These are phyloP conservation scores for Umbelopsis sp. DNA, from an alignment of 192 early-diverging fungal genomes.

Conservation along the genomic window DNA sequence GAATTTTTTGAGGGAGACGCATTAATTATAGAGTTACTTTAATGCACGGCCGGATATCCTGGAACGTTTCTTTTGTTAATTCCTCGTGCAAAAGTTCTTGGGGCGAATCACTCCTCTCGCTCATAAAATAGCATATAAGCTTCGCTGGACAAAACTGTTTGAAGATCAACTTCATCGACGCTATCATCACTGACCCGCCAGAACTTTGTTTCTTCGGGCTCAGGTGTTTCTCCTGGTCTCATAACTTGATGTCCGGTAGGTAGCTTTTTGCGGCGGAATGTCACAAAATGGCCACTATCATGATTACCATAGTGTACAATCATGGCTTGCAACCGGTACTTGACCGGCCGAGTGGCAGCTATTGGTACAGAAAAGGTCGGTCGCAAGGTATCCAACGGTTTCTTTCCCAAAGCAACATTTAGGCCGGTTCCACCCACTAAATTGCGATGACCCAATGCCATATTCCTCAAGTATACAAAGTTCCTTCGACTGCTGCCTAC, in stretches of 20 bases:
- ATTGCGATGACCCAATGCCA: conserved; percentile 19
- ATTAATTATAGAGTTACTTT: not conserved
- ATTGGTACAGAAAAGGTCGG: conserved; percentile 25
- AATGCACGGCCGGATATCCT: too few relatives aligned
- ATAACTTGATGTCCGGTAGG: conserved; percentile 41
- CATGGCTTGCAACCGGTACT: conserved; percentile 77
- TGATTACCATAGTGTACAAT: conserved; percentile 87
- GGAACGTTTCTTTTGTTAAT: too few relatives aligned
- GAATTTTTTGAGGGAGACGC: not conserved
- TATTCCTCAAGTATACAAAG: conserved; percentile 39
- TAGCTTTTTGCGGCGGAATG: conserved; percentile 71
- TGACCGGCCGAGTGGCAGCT: conserved; percentile 29
- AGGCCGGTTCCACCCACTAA: conserved; percentile 20
- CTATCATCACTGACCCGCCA: conserved; percentile 76
- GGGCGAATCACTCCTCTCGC: conserved; percentile 33
- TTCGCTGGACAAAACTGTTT: conserved; percentile 65
- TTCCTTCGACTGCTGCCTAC: conserved; percentile 29
- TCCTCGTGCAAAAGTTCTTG: too few relatives aligned
- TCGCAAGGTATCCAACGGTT: conserved; percentile 25
- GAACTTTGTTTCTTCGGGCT: conserved; percentile 46
- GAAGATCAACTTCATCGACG: conserved; percentile 66
- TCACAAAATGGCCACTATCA: conserved; percentile 89
- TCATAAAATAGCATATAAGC: conserved; percentile 83
- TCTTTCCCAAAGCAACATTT: conserved; percentile 14
- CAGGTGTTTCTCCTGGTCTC: conserved; percentile 14